Percentiles rank a stretch among this genome's conserved stretches.
phyloP scores from a whole-genome alignment of 305 asterid species.

The Caryopteris hybrid region DNA sequence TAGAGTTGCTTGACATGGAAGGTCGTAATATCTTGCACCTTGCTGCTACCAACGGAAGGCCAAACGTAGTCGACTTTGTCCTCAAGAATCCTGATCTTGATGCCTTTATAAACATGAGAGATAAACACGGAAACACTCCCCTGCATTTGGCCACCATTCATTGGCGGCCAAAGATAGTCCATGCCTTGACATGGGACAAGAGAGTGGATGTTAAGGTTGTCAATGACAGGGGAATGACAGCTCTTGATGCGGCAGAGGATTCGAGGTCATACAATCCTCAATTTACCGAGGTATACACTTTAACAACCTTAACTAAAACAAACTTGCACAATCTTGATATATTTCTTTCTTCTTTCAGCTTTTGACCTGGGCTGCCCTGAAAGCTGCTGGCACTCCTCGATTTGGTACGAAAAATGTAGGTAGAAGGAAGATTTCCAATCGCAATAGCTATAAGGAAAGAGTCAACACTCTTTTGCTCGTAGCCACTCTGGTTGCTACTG shows the following conservation, averaged over 20 bases:
- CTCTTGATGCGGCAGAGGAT: no score
- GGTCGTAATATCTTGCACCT: constrained; percentile 28
- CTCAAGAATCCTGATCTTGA: constrained; percentile 20
- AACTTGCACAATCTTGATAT: no score
- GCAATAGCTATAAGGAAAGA: not conserved
- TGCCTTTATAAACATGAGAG: constrained; percentile 23
- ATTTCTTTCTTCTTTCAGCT: not conserved
- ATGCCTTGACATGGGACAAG: constrained; percentile 23
- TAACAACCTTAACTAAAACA: no score
- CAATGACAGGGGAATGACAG: constrained; percentile 27
- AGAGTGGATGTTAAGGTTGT: constrained; percentile 12
- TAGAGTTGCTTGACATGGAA: constrained; percentile 23
- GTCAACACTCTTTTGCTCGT: constrained; percentile 15
- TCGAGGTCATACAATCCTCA: no score
- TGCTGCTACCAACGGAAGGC: constrained; percentile 33
- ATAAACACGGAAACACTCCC: constrained; percentile 27
- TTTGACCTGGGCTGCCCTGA: constrained; percentile 24
- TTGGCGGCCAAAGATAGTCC: constrained; percentile 22
- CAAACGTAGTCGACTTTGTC: constrained; percentile 7
- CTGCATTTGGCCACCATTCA: constrained; percentile 24
- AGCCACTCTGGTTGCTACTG: constrained; percentile 23
- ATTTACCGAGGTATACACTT: not conserved
- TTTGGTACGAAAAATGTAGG: not conserved
- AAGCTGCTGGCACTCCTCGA: constrained; percentile 17
- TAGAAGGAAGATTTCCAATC: not conserved